phyloP scores from a whole-genome alignment of 495 filamentous ascomycete genomes.

The Penicillium subrubescens region DNA sequence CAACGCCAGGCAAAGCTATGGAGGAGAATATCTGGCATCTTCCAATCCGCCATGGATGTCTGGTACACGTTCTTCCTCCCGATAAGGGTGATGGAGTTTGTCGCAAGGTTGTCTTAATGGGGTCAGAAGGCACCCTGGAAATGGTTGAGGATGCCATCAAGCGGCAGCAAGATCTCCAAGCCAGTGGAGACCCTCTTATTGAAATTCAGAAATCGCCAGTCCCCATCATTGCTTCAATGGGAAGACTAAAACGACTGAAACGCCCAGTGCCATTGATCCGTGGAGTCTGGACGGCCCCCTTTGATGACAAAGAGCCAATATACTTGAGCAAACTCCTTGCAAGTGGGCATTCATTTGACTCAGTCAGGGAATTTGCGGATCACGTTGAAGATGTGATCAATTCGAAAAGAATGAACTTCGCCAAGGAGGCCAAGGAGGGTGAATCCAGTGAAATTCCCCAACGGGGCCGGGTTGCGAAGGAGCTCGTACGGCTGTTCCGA shows the following conservation, averaged over 20 bases:
- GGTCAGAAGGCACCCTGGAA: slow-evolving; percentile 35
- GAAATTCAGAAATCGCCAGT: slow-evolving; percentile 34
- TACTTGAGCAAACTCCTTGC: slow-evolving; percentile 18
- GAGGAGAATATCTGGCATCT: slow-evolving; percentile 46
- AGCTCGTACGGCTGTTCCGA: slow-evolving; percentile 30
- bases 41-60: slow-evolving; percentile 40
- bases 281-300: slow-evolving; percentile 33
- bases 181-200: slow-evolving; percentile 31
- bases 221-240: slow-evolving; percentile 33
- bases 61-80: slow-evolving; percentile 37
- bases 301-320: background rate
- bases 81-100: slow-evolving; percentile 34
- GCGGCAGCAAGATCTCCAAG: slow-evolving; percentile 28
- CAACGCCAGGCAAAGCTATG: slow-evolving; percentile 14
- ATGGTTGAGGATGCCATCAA: slow-evolving; percentile 31
- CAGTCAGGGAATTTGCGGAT: slow-evolving; percentile 37
- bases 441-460: slow-evolving; percentile 3
- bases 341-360: slow-evolving; percentile 6
- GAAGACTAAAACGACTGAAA: slow-evolving; percentile 20
- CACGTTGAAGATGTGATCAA: slow-evolving; percentile 38
- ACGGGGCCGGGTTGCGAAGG: slow-evolving; percentile 13
- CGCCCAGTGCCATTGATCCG: slow-evolving; percentile 33
- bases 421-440: background rate
- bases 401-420: background rate
- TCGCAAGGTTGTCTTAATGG: slow-evolving; percentile 42